These are phyloP conservation scores for Boehmeria nivea DNA, from an alignment of 306 rosid species.

Conservation along the genomic window DNA sequence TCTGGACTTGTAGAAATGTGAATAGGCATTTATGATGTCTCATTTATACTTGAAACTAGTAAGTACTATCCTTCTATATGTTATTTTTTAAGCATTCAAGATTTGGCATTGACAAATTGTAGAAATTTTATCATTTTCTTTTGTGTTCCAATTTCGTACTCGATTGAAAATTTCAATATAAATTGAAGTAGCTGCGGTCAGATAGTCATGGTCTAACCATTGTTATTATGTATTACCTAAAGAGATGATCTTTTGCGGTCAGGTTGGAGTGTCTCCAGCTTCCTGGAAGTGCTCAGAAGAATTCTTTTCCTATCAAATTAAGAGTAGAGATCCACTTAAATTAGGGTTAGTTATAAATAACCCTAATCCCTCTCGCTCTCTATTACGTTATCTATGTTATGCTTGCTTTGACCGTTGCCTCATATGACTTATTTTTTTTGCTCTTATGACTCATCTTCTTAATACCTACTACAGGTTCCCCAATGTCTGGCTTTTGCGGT, in stretches of 20 bases:
- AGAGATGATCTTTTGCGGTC: slow-evolving; percentile 10
- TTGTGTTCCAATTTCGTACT: too few species aligned
- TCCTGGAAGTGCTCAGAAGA: slow-evolving; percentile 98
- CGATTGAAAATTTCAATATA: too few species aligned
- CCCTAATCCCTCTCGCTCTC: slow-evolving; percentile 13
- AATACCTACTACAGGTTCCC: slow-evolving; percentile 60
- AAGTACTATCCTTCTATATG: too few species aligned
- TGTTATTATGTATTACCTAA: neutral
- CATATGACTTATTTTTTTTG: neutral
- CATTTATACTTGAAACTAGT: too few species aligned
- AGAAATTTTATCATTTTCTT: too few species aligned
- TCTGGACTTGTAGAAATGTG: too few species aligned
- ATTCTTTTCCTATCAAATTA: slow-evolving; percentile 69
- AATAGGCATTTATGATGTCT: too few species aligned
- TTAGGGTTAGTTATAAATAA: slow-evolving; percentile 53
- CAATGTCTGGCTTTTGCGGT: slow-evolving; percentile 68
- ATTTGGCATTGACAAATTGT: too few species aligned
- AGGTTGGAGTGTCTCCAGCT: slow-evolving; percentile 80
- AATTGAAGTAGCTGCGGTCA: too few species aligned
- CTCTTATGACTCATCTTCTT: slow-evolving; percentile 22
- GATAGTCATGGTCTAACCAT: too few species aligned
- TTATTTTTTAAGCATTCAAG: too few species aligned
- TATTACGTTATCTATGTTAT: neutral
- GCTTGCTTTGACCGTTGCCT: too few species aligned
- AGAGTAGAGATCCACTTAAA: slow-evolving; percentile 85